These are phyloP conservation scores for Trametes hirsuta DNA, from an alignment of 1,284 basidiomycete species.

Conservation along the genomic window DNA sequence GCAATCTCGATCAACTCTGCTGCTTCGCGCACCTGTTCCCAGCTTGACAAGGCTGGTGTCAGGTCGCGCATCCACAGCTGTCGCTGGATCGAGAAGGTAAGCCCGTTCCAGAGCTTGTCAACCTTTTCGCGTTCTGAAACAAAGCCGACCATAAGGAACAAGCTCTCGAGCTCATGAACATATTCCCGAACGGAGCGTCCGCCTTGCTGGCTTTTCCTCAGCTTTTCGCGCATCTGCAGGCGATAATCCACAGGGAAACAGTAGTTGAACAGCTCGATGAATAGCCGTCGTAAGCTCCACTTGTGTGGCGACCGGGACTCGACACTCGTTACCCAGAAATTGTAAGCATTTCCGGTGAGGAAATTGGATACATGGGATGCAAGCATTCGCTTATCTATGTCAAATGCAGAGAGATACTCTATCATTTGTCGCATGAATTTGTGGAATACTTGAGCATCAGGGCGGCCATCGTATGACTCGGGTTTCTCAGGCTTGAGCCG, in stretches of 20 bases:
- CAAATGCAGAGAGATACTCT: conserved; percentile 7
- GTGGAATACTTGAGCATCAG: conserved; percentile 21
- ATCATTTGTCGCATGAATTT: conserved; percentile 20
- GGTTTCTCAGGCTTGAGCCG: conserved; percentile 21
- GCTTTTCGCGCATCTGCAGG: conserved; percentile 18
- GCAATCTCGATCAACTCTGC: conserved; percentile 22
- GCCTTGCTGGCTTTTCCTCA: conserved; percentile 21
- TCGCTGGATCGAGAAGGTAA: conserved; percentile 32
- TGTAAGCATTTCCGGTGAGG: conserved; percentile 40
- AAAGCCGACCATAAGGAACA: conserved; percentile 37
- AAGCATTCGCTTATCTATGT: not conserved
- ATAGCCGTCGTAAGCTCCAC: conserved; percentile 33
- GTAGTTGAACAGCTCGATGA: conserved; percentile 44
- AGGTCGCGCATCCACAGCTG: conserved; percentile 30
- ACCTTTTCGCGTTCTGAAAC: conserved; percentile 35
- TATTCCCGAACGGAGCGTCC: conserved; percentile 28
- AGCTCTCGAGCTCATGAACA: conserved; percentile 35
- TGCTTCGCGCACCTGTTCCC: conserved; percentile 19
- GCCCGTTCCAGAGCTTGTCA: conserved; percentile 39
- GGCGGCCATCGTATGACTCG: conserved; percentile 10
- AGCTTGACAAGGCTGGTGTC: no score
- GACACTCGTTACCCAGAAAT: conserved; percentile 43
- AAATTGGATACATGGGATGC: conserved; percentile 13
- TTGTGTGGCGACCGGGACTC: conserved; percentile 10
- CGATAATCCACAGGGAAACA: conserved; percentile 47